Evolutionary conservation across 768 basidiomycete genomes (phyloP).

Genomic region (Leucocoprinus birnbaumii): DNA sequence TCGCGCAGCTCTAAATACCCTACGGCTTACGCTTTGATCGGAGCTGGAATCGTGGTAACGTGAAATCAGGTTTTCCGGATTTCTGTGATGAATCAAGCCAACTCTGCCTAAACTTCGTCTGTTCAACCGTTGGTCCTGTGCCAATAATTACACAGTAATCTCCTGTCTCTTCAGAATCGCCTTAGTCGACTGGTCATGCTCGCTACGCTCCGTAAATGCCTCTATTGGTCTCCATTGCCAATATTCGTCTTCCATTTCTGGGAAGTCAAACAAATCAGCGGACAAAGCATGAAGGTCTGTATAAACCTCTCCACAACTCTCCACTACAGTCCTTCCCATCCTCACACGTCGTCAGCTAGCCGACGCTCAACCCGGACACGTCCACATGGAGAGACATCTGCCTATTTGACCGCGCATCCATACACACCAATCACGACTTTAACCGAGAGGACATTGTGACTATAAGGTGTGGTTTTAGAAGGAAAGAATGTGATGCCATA

Average conservation of each 20-base stretch:
- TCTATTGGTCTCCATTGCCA: conserved; percentile 60
- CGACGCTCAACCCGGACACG: conserved; percentile 72
- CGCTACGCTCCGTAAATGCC: conserved; percentile 18
- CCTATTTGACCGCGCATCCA: conserved; percentile 54
- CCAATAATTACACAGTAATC: too few relatives aligned
- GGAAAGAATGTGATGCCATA: background rate
- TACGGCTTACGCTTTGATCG: too few relatives aligned
- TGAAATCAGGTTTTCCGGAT: too few relatives aligned
- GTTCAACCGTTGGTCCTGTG: too few relatives aligned
- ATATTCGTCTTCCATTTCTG: conserved; percentile 48
- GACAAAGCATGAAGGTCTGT: conserved; percentile 74
- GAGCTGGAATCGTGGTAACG: too few relatives aligned
- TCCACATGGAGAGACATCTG: conserved; percentile 61
- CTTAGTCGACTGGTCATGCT: background rate
- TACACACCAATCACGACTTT: conserved; percentile 33
- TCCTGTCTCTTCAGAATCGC: too few relatives aligned
- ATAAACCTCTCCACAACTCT: background rate
- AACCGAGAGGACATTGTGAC: conserved; percentile 64
- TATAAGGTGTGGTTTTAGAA: conserved; percentile 39
- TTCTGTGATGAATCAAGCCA: too few relatives aligned
- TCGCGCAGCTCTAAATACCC: too few relatives aligned
- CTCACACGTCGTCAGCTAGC: conserved; percentile 32
- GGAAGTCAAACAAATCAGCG: conserved; percentile 51
- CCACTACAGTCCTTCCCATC: background rate
- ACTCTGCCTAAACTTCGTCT: too few relatives aligned